Evolutionary conservation across 73 alveolate species (phyloP).

Genomic region (Effrenium voratum): DNA sequence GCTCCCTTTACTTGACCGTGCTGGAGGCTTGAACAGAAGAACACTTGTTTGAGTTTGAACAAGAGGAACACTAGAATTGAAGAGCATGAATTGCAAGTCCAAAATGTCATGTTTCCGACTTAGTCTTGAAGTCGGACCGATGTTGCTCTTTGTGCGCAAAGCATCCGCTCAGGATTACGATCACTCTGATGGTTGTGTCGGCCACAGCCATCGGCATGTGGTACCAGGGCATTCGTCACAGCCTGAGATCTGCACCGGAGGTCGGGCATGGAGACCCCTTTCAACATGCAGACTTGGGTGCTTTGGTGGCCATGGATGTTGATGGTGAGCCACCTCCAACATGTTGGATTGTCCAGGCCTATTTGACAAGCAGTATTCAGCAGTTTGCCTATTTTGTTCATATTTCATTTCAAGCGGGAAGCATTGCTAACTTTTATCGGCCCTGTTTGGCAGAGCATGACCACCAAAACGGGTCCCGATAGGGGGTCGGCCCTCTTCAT

Average conservation of each 20-base stretch:
- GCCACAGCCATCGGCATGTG: constrained; percentile 67
- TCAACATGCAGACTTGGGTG: background rate
- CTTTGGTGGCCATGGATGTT: too few species aligned
- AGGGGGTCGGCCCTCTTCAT: too few species aligned
- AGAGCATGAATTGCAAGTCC: background rate
- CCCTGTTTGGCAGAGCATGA: too few species aligned
- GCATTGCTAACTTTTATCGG: background rate
- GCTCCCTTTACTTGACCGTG: background rate
- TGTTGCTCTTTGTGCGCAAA: background rate
- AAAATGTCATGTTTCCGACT: background rate
- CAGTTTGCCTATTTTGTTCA: background rate
- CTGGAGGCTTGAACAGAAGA: background rate
- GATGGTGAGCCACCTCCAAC: too few species aligned
- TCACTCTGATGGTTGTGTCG: constrained; percentile 42
- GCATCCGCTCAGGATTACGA: constrained; percentile 29
- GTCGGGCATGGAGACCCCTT: background rate
- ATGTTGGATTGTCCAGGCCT: background rate
- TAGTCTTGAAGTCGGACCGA: background rate
- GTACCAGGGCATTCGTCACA: constrained; percentile 65
- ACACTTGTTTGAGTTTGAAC: background rate
- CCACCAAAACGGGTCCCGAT: too few species aligned
- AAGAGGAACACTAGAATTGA: background rate
- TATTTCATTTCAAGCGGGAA: background rate
- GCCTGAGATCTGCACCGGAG: background rate
- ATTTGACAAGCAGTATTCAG: background rate